Evolutionary conservation across 441 rosid species (phyloP).

Genomic region (Iberis amara): DNA sequence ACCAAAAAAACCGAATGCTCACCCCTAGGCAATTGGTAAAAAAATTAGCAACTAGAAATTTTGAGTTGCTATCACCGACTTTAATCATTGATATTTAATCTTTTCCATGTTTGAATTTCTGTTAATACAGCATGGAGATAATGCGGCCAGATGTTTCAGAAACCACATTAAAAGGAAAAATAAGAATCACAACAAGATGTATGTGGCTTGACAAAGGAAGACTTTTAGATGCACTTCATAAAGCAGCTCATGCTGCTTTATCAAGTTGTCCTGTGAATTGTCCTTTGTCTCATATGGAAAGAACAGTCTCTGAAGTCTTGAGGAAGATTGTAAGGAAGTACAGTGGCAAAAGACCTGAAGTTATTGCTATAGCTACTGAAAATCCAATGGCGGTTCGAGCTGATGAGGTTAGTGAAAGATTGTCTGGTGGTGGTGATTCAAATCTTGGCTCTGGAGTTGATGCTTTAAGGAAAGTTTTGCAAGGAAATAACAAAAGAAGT

Average conservation of each 20-base stretch:
- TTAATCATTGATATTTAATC: neutral
- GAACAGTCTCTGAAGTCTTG: slow-evolving; percentile 70
- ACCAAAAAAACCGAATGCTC: too few species aligned
- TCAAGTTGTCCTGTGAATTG: slow-evolving; percentile 84
- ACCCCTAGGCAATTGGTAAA: too few species aligned
- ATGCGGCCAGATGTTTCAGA: slow-evolving; percentile 57
- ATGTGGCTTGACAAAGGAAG: slow-evolving; percentile 96
- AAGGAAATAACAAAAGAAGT: slow-evolving; percentile 36
- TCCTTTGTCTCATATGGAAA: slow-evolving; percentile 87
- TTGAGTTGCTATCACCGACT: neutral
- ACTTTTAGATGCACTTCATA: slow-evolving; percentile 81
- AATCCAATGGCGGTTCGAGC: slow-evolving; percentile 69
- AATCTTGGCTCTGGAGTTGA: slow-evolving; percentile 47
- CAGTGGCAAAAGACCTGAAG: slow-evolving; percentile 93
- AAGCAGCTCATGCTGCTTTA: slow-evolving; percentile 89
- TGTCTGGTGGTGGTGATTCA: slow-evolving; percentile 50
- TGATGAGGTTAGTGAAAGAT: slow-evolving; percentile 57
- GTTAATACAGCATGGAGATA: slow-evolving; percentile 76
- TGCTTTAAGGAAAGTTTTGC: slow-evolving; percentile 47
- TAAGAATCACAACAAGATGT: slow-evolving; percentile 91
- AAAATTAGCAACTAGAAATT: too few species aligned
- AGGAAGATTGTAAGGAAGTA: slow-evolving; percentile 93
- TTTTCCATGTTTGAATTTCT: slow-evolving; percentile 24
- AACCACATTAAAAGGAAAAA: slow-evolving; percentile 68
- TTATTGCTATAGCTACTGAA: slow-evolving; percentile 72